Evolutionary conservation across 176 grass and related monocot genomes (phyloP).

Genomic region (Calamus simplicifolius): DNA sequence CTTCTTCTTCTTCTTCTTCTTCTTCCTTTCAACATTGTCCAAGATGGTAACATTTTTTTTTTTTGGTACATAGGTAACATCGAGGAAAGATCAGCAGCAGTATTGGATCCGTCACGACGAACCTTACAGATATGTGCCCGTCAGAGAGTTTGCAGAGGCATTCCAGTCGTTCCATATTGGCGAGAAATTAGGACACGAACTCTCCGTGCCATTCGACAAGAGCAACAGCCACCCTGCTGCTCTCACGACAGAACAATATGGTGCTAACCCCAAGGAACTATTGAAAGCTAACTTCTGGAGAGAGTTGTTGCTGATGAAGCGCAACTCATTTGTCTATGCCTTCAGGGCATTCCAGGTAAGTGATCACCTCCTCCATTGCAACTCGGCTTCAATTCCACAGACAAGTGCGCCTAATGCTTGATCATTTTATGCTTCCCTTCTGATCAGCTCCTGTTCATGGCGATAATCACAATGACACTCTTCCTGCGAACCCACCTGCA

Average conservation of each 20-base stretch:
- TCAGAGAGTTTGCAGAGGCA: slow-evolving; percentile 60
- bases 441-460: slow-evolving; percentile 30
- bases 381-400: too few relatives aligned
- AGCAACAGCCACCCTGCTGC: slow-evolving; percentile 53
- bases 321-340: slow-evolving; percentile 61
- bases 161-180: slow-evolving; percentile 63
- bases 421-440: too few relatives aligned
- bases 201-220: slow-evolving; percentile 51
- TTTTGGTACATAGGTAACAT: slow-evolving; percentile 43
- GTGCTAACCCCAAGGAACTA: slow-evolving; percentile 47
- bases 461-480: slow-evolving; percentile 54
- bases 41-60: neutral
- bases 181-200: slow-evolving; percentile 27
- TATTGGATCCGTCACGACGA: slow-evolving; percentile 58
- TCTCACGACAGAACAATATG: slow-evolving; percentile 53
- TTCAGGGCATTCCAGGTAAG: slow-evolving; percentile 59
- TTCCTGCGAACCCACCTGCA: slow-evolving; percentile 69
- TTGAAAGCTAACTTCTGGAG: slow-evolving; percentile 54
- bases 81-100: slow-evolving; percentile 72
- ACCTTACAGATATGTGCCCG: slow-evolving; percentile 51
- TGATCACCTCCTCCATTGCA: too few relatives aligned
- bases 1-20: too few relatives aligned
- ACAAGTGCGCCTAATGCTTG: too few relatives aligned
- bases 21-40: too few relatives aligned
- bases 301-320: slow-evolving; percentile 70